These are phyloP conservation scores for Westerdykella ornata DNA, from an alignment of 2,329 filamentous ascomycete species.

Conservation along the genomic window DNA sequence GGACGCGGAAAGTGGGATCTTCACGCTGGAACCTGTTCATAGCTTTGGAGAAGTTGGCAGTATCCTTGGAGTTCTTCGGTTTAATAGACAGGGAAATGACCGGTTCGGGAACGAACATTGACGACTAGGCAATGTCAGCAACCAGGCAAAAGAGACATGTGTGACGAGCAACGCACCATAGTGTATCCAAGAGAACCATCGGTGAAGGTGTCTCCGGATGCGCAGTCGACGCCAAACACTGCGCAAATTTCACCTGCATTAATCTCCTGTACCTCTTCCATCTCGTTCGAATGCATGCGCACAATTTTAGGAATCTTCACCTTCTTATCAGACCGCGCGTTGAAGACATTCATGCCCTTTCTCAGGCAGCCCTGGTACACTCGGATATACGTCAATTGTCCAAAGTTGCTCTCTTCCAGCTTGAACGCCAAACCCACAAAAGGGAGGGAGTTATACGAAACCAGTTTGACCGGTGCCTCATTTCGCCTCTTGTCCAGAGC, in stretches of 20 bases:
- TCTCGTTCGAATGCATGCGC: conserved; percentile 98
- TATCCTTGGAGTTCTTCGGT: conserved; percentile 87
- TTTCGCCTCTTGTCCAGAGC: conserved; percentile 75
- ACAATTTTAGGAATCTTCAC: conserved; percentile 95
- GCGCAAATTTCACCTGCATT: conserved; percentile 97
- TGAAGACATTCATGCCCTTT: conserved; percentile 88
- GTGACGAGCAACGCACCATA: conserved; percentile 50
- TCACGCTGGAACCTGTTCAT: conserved; percentile 99
- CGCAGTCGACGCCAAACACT: conserved; percentile 96
- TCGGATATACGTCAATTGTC: conserved; percentile 95
- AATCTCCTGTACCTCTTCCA: conserved; percentile 92
- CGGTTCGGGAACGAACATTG: conserved; percentile 96
- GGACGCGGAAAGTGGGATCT: conserved; percentile 93
- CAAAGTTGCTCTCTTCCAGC: conserved; percentile 97
- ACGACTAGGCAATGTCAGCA: conserved; percentile 46
- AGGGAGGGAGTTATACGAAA: conserved; percentile 87
- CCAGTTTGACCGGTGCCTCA: conserved; percentile 76
- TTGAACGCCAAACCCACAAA: conserved; percentile 98
- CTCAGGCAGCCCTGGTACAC: conserved; percentile 90
- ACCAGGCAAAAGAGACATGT: not conserved
- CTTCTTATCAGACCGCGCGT: conserved; percentile 90
- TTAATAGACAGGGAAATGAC: conserved; percentile 98
- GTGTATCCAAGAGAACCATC: conserved; percentile 87
- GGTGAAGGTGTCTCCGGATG: conserved; percentile 96
- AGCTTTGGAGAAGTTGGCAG: conserved; percentile 92